These are phyloP conservation scores for Kitagawia praeruptora DNA, from an alignment of 129 eudicot genomes.

Conservation along the genomic window DNA sequence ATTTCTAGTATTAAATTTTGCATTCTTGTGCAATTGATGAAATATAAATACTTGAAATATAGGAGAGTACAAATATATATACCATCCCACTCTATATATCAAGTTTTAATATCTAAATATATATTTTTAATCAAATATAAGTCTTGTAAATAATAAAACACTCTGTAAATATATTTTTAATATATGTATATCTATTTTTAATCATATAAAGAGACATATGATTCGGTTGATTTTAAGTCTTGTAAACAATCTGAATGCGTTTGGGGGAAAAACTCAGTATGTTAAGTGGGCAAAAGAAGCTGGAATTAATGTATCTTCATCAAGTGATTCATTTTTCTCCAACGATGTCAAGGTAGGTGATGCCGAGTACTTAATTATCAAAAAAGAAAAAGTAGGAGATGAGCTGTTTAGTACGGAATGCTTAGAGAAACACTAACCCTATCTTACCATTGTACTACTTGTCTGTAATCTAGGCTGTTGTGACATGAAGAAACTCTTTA, in stretches of 20 bases:
- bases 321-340: slow-evolving; percentile 29
- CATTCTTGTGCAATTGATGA: too few species aligned
- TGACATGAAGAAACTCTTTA: slow-evolving; percentile 47
- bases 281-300: slow-evolving; percentile 35
- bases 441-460: neutral
- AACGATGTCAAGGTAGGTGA: slow-evolving; percentile 26
- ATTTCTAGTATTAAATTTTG: too few species aligned
- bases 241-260: slow-evolving; percentile 35
- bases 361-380: neutral
- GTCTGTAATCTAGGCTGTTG: slow-evolving; percentile 32
- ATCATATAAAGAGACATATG: slow-evolving; percentile 17
- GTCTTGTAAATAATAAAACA: too few species aligned
- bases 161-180: too few species aligned
- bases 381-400: neutral
- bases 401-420: neutral
- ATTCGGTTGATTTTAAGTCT: slow-evolving; percentile 29
- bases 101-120: too few species aligned
- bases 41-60: too few species aligned
- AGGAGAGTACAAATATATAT: too few species aligned
- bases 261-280: slow-evolving; percentile 39
- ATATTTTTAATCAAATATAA: too few species aligned
- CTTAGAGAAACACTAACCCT: neutral
- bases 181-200: too few species aligned
- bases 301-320: slow-evolving; percentile 20
- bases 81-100: too few species aligned